Evolutionary conservation across 2,329 filamentous ascomycete genomes (phyloP).

Genomic region (Neofusicoccum sp.): DNA sequence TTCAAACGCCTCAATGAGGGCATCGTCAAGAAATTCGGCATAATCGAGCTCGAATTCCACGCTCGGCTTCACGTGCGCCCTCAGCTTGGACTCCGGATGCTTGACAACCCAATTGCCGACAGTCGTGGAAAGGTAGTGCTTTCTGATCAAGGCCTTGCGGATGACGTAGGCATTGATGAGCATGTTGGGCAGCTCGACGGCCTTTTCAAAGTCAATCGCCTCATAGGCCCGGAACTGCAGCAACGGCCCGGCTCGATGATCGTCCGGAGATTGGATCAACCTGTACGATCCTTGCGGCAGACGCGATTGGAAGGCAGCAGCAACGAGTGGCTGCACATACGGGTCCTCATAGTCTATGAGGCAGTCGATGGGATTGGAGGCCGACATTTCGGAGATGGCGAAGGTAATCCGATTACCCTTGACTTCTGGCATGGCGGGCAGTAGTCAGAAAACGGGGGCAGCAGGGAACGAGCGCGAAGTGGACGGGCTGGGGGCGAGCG

Average conservation of each 20-base stretch:
- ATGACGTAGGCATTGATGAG: constrained; percentile 91
- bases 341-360: constrained; percentile 81
- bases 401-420: background rate
- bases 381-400: constrained; percentile 12
- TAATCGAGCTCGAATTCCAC: constrained; percentile 95
- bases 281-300: constrained; percentile 60
- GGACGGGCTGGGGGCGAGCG: background rate
- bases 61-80: constrained; percentile 71
- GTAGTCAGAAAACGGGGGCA: background rate
- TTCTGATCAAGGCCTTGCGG: constrained; percentile 92
- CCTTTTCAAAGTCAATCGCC: constrained; percentile 78
- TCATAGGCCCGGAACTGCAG: constrained; percentile 90
- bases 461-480: background rate
- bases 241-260: constrained; percentile 53
- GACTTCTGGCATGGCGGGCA: background rate
- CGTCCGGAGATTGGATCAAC: constrained; percentile 55
- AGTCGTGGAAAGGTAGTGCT: constrained; percentile 88
- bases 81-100: constrained; percentile 70
- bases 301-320: constrained; percentile 67
- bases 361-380: constrained; percentile 58
- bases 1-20: constrained; percentile 87
- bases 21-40: constrained; percentile 94
- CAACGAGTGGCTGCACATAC: constrained; percentile 86
- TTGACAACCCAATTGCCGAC: constrained; percentile 86
- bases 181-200: constrained; percentile 62